Conservation (phyloP, 2,329 filamentous ascomycete species). For the Verticillium isaacii region DNA sequence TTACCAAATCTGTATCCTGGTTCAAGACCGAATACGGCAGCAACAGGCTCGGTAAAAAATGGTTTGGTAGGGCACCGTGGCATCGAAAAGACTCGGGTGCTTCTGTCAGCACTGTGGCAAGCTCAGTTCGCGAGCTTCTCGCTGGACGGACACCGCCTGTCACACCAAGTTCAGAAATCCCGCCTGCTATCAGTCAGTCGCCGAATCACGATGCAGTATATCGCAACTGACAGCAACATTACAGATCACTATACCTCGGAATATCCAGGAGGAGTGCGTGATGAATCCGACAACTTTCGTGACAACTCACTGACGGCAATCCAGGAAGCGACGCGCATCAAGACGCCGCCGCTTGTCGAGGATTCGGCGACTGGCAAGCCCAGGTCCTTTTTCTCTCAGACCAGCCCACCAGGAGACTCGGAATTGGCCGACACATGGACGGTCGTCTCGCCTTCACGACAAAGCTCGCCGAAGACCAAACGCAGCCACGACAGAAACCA, state of each 20-base stretch:
- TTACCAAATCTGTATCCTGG: slow-evolving; percentile 5
- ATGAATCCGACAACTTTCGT: neutral
- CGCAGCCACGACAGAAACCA: slow-evolving; percentile 1
- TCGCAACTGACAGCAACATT: neutral
- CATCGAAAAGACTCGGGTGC: slow-evolving; percentile 30
- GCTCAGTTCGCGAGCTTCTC: slow-evolving; percentile 34
- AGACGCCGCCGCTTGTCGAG: slow-evolving; percentile 40
- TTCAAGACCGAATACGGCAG: slow-evolving; percentile 25
- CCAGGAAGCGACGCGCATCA: slow-evolving; percentile 44
- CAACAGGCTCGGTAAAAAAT: slow-evolving; percentile 24
- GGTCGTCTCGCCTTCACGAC: neutral
- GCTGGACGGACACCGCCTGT: slow-evolving; percentile 27
- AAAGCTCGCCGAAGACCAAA: slow-evolving; percentile 5
- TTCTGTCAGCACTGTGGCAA: slow-evolving; percentile 33
- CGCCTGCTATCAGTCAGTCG: neutral
- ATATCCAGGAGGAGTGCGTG: slow-evolving; percentile 29
- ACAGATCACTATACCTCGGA: neutral
- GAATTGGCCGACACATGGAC: slow-evolving; percentile 7
- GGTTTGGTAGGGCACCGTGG: slow-evolving; percentile 37
- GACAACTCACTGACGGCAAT: neutral
- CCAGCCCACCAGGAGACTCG: slow-evolving; percentile 21
- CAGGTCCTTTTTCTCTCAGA: slow-evolving; percentile 38
- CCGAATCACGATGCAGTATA: neutral
- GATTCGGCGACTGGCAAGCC: slow-evolving; percentile 28
- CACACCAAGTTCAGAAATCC: slow-evolving; percentile 19